Base-by-base conservation (phyloP, 202 grass and related monocot species). In the Brachypodium distachyon region DNA sequence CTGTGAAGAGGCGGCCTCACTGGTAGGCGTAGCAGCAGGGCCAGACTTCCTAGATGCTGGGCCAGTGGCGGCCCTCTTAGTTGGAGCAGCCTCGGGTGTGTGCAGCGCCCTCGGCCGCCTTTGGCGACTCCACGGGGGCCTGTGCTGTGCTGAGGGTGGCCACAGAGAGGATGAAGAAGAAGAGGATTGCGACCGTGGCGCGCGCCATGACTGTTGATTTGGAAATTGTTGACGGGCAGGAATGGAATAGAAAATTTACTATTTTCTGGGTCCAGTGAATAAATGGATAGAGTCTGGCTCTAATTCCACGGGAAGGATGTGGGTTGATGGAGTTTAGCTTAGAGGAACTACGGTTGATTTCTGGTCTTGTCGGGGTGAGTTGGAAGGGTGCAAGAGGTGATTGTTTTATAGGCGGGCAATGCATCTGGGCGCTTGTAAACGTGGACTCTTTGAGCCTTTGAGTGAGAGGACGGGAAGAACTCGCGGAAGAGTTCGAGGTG, bases 361-460 rank as follows among this genome's bases (percentile, higher is more conserved):
- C 40, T 67, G 39, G 67, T 57, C 88, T 80, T 77, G 65, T 77
- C 63, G 65, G 91, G 87, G 82, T 90, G 79, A 48, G 12, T 80
- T 81, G 75, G 47, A 71, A 36, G 44, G 46, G 64, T 17, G 55
- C 22, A 49, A n/a, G 11, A 71, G 23, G 53, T 17, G 70, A 36
- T 55, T 6, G 7, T 47, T 64, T 87, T 90, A 87, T 78, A 87
- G 77, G 31, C 69, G 2, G 1, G 6, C 66, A 18, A 12, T 47
- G 12, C 28, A n/a, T n/a, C n/a, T n/a, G n/a, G n/a, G n/a, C 12
- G 22, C 36, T 41, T 65, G 71, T 41, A 27, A n/a, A n/a, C n/a
- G n/a, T n/a, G n/a, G n/a, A n/a, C n/a, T n/a, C n/a, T n/a, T n/a
- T n/a, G n/a, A n/a, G n/a, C n/a, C n/a, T n/a, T n/a, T n/a, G n/a